These are phyloP conservation scores for Sabuloglossum arenarium DNA, from an alignment of 495 filamentous ascomycete genomes.

Conservation along the genomic window DNA sequence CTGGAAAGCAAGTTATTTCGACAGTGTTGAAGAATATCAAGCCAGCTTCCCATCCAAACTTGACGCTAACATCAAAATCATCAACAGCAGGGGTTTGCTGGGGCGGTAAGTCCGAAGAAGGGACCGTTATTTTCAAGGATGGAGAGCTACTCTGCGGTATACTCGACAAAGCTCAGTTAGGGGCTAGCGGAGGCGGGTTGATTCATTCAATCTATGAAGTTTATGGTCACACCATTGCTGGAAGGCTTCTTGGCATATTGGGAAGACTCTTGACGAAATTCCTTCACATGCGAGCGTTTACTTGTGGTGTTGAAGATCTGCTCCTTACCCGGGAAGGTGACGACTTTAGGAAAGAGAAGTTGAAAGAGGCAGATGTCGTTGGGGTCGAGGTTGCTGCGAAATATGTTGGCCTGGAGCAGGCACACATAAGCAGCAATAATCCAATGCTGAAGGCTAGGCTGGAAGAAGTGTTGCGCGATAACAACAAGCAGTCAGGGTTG, in stretches of 20 bases:
- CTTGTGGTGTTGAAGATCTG: constrained; percentile 94
- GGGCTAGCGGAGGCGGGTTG: constrained; percentile 67
- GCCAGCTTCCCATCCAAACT: constrained; percentile 48
- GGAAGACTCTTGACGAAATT: constrained; percentile 78
- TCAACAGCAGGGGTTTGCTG: constrained; percentile 57
- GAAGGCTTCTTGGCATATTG: constrained; percentile 67
- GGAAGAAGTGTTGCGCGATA: constrained; percentile 78
- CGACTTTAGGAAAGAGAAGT: constrained; percentile 39
- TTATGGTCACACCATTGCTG: constrained; percentile 73
- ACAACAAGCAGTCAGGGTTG: constrained; percentile 68
- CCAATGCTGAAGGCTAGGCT: constrained; percentile 52
- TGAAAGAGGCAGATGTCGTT: constrained; percentile 47
- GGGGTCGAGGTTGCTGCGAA: constrained; percentile 70
- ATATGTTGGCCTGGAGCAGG: constrained; percentile 71
- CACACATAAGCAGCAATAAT: constrained; percentile 33
- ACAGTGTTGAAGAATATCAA: constrained; percentile 84
- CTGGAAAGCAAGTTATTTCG: constrained; percentile 92
- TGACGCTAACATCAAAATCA: constrained; percentile 61
- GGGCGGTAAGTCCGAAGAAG: constrained; percentile 51
- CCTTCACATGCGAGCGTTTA: constrained; percentile 83
- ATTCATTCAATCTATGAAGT: constrained; percentile 85
- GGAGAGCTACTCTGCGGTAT: constrained; percentile 81
- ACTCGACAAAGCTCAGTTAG: constrained; percentile 89
- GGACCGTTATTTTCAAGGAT: constrained; percentile 61
- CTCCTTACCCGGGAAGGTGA: constrained; percentile 69